These are phyloP conservation scores for Tremellales sp. DNA, from an alignment of 1,284 basidiomycete species.

Conservation along the genomic window DNA sequence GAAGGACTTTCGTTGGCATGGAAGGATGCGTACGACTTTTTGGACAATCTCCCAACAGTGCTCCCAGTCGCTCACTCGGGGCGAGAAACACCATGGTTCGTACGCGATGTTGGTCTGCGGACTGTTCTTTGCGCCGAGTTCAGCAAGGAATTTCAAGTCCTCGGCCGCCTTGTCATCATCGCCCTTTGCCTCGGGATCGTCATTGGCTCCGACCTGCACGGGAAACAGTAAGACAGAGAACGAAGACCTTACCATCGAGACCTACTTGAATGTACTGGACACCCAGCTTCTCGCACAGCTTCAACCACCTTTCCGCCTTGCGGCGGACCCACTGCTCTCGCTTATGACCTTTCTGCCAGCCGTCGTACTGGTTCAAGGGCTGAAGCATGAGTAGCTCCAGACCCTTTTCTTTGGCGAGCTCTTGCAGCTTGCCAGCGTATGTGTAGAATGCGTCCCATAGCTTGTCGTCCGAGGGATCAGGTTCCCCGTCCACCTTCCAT, in stretches of 20 bases:
- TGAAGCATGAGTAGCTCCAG: constrained; percentile 12
- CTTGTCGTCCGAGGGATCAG: constrained; percentile 9
- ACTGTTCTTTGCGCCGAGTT: constrained; percentile 6
- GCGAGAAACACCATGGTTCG: constrained; percentile 23
- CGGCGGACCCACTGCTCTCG: constrained; percentile 5
- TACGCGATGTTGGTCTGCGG: constrained; percentile 20
- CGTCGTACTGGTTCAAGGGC: constrained; percentile 13
- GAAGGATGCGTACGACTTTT: no score
- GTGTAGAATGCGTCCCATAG: constrained; percentile 13
- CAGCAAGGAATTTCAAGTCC: constrained; percentile 19
- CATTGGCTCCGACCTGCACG: constrained; percentile 17
- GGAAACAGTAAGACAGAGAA: no score
- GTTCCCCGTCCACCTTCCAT: constrained; percentile 10
- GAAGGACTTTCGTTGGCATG: no score
- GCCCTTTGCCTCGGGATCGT: constrained; percentile 11
- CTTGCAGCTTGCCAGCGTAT: constrained; percentile 5
- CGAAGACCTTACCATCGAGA: no score
- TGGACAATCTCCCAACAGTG: constrained; percentile 14
- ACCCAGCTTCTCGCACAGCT: constrained; percentile 8
- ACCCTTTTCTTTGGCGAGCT: constrained; percentile 4
- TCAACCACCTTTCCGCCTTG: constrained; percentile 15
- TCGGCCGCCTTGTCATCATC: constrained; percentile 5
- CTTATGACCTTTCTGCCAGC: constrained; percentile 7
- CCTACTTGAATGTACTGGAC: constrained; percentile 13
- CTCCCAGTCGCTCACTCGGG: constrained; percentile 12